Percentiles rank a stretch among this genome's conserved stretches.
Evolutionary conservation across 352 stramenopile species (phyloP).

Genomic region (Globisporangium abappressorium): DNA sequence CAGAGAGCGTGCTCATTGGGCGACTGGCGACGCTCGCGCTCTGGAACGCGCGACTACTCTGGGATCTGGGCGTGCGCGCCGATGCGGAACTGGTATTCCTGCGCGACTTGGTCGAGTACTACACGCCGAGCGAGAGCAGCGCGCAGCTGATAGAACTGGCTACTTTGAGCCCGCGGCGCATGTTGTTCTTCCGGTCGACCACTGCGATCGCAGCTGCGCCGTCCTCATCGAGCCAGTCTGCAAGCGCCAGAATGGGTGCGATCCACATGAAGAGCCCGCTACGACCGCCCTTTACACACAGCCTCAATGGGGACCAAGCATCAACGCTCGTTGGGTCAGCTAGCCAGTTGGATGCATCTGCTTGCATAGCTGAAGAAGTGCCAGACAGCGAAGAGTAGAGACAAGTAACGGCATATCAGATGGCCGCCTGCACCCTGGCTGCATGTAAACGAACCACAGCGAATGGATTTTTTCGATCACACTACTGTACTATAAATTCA

Average conservation of each 20-base stretch:
- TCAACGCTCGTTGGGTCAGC: not conserved
- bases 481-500: not conserved
- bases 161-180: not conserved
- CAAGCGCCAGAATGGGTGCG: not conserved
- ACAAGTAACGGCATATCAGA: not conserved
- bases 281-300: not conserved
- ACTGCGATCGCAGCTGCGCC: not conserved
- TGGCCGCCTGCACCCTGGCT: not conserved
- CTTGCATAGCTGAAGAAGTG: not conserved
- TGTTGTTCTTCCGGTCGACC: constrained; percentile 1
- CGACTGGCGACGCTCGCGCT: constrained; percentile 27
- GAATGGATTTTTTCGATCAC: not conserved
- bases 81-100: constrained; percentile 31
- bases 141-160: constrained; percentile 5
- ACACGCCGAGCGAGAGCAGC: constrained; percentile 12
- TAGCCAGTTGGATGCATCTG: not conserved
- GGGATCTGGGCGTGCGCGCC: constrained; percentile 25
- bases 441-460: not conserved
- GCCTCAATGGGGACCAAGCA: not conserved
- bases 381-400: not conserved
- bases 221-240: not conserved
- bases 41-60: constrained; percentile 27
- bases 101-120: constrained; percentile 25
- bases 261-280: not conserved
- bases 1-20: constrained; percentile 20